phyloP scores from a whole-genome alignment of 129 eudicot genomes.

The Scalesia atractyloides region DNA sequence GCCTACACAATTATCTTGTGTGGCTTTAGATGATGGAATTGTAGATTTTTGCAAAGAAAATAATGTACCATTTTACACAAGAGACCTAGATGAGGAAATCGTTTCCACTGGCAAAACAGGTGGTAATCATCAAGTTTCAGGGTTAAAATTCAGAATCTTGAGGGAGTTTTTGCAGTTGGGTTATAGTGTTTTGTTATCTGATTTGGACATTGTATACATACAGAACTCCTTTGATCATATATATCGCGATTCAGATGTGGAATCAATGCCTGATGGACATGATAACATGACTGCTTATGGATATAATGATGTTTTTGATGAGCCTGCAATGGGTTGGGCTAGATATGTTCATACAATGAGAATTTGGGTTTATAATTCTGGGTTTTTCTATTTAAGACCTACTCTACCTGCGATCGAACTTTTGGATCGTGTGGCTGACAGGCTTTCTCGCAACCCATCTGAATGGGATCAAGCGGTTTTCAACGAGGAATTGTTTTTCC shows the following conservation, averaged over 20 bases:
- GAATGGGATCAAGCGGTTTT: conserved; percentile 85
- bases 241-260: conserved; percentile 78
- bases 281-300: conserved; percentile 79
- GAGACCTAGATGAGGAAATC: conserved; percentile 65
- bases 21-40: conserved; percentile 71
- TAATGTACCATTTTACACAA: conserved; percentile 54
- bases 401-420: conserved; percentile 81
- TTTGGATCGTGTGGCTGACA: conserved; percentile 73
- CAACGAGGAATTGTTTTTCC: conserved; percentile 71
- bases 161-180: conserved; percentile 81
- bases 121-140: conserved; percentile 73
- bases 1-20: conserved; percentile 68
- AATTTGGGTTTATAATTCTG: conserved; percentile 88
- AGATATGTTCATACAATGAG: conserved; percentile 82
- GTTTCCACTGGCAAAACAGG: conserved; percentile 60
- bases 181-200: conserved; percentile 72
- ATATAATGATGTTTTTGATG: conserved; percentile 79
- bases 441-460: conserved; percentile 47
- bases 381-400: conserved; percentile 79
- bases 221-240: conserved; percentile 71
- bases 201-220: conserved; percentile 75
- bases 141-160: conserved; percentile 69
- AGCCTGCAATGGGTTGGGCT: conserved; percentile 91
- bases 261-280: conserved; percentile 88
- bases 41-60: conserved; percentile 67